Conservation (phyloP, 2,329 filamentous ascomycete species). For the Elsinoe perseae region DNA sequence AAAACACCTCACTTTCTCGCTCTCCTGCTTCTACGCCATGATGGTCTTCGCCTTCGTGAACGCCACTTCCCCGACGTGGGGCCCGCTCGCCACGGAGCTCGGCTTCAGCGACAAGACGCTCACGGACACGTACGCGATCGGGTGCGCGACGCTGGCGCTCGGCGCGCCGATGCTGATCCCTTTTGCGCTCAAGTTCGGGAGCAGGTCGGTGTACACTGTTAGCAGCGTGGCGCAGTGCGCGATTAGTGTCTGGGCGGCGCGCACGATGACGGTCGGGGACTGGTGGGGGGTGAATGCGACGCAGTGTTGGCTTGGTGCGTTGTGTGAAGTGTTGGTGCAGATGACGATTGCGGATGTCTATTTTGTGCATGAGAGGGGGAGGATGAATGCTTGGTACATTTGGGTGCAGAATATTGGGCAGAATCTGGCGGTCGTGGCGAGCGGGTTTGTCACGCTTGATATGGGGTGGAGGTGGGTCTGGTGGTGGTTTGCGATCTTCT, state of each 20-base stretch:
- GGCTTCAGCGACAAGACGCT: constrained; percentile 36
- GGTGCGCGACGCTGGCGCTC: constrained; percentile 41
- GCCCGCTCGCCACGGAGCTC: constrained; percentile 36
- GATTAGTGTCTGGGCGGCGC: constrained; percentile 43
- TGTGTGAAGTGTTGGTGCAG: constrained; percentile 47
- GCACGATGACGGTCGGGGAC: constrained; percentile 36
- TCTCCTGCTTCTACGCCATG: constrained; percentile 38
- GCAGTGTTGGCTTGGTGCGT: constrained; percentile 39
- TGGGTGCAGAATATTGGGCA: constrained; percentile 30
- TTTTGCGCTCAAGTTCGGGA: constrained; percentile 44
- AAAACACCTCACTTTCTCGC: constrained; percentile 37
- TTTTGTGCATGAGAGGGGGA: constrained; percentile 39
- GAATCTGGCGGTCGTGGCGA: constrained; percentile 34
- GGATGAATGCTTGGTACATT: constrained; percentile 43
- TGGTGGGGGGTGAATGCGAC: constrained; percentile 39
- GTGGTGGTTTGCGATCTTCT: constrained; percentile 41
- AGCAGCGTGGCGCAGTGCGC: constrained; percentile 43
- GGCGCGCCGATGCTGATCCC: constrained; percentile 45
- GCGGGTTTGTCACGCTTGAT: constrained; percentile 35
- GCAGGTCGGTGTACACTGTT: constrained; percentile 44
- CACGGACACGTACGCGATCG: constrained; percentile 41
- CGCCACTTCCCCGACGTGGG: constrained; percentile 39
- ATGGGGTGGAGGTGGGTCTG: constrained; percentile 47
- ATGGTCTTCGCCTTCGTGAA: constrained; percentile 38
- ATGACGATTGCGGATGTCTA: constrained; percentile 42